phyloP scores from a whole-genome alignment of 2,329 filamentous ascomycete genomes.

The Cytospora piceicola region DNA sequence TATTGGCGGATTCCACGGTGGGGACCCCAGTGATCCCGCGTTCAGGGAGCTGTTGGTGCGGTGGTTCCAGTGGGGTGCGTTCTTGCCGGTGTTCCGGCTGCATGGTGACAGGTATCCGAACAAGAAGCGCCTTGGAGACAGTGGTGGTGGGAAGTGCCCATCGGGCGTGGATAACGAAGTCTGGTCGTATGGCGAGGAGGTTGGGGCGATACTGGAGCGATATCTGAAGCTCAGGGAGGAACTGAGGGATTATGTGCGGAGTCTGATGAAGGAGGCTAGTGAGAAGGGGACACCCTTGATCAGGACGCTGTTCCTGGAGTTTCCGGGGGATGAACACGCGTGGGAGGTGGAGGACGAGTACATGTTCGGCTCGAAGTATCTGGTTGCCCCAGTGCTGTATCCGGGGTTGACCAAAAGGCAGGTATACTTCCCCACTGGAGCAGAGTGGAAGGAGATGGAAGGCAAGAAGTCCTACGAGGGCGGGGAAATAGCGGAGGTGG shows the following conservation, averaged over 20 bases:
- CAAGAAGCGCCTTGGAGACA: slow-evolving; percentile 41
- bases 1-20: slow-evolving; percentile 72
- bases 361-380: slow-evolving; percentile 64
- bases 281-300: slow-evolving; percentile 65
- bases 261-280: slow-evolving; percentile 63
- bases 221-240: slow-evolving; percentile 63
- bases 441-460: slow-evolving; percentile 33
- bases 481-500: slow-evolving; percentile 24
- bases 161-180: slow-evolving; percentile 65
- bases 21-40: slow-evolving; percentile 55
- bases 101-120: slow-evolving; percentile 68
- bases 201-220: slow-evolving; percentile 62
- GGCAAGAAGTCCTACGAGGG: slow-evolving; percentile 24
- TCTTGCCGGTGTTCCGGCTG: slow-evolving; percentile 69
- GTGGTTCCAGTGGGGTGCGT: slow-evolving; percentile 73
- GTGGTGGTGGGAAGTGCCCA: slow-evolving; percentile 46
- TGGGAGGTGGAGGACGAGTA: slow-evolving; percentile 67
- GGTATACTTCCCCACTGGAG: slow-evolving; percentile 55
- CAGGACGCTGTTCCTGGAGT: slow-evolving; percentile 66
- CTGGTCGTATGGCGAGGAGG: slow-evolving; percentile 66
- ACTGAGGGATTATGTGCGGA: slow-evolving; percentile 60
- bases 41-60: slow-evolving; percentile 68
- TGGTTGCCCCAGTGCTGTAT: slow-evolving; percentile 60
- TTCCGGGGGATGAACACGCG: slow-evolving; percentile 54
- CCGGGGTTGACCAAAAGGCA: slow-evolving; percentile 47